Evolutionary conservation across 805 yeast genomes (phyloP), one percentile per base, ranked within the genome.

Genomic region (Danielia reshetovae): DNA sequence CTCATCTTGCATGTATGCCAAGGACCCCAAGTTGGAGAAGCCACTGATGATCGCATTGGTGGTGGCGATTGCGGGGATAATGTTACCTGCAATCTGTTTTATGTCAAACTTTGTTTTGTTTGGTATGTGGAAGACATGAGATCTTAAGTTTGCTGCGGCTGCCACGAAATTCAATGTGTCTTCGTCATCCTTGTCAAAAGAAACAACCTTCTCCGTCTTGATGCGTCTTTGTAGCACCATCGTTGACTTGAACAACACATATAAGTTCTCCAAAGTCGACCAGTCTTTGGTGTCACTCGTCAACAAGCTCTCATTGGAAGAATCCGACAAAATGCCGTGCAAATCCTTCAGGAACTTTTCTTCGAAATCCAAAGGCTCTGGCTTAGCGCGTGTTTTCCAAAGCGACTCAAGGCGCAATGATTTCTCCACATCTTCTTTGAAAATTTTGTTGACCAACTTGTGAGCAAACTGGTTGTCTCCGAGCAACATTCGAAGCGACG

Each of bases 1-100:
- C 4, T 36, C 35, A 18, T 57, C 45, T 2, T 51, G 48, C 45
- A 63, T 82, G 50, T 35, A 77, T 56, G 55, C 74, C 30, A 88
- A 60, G 0, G 95, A 83, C 24, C 81, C 77, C 25, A 90, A 55
- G 3, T 88, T 80, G 11, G 93, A 82, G 46, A 87, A 74, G 0
- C 98, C 98, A 0, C 96, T 88, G 48, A 93, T 81, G 10, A 93
- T 81, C 1, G 98, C 97, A 57, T 93, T 93, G 3, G 97, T 90
- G 2, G 98, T 93, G 5, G 98, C 97, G 48, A 94, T 89, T 0
- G 98, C 98, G 0, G 99, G 98, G 26, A 93, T 93, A 49, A 93
- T 93, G 58, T 90, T 93, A 5, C 99, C 99, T 0, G 98, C 98
- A 44, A 90, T 88, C 51, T 85, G 94, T 56, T 93, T 93, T 42